Evolutionary conservation across 768 basidiomycete genomes (phyloP), one percentile per base, ranked within the genome.

Genomic region (Pleurotus sapidus): DNA sequence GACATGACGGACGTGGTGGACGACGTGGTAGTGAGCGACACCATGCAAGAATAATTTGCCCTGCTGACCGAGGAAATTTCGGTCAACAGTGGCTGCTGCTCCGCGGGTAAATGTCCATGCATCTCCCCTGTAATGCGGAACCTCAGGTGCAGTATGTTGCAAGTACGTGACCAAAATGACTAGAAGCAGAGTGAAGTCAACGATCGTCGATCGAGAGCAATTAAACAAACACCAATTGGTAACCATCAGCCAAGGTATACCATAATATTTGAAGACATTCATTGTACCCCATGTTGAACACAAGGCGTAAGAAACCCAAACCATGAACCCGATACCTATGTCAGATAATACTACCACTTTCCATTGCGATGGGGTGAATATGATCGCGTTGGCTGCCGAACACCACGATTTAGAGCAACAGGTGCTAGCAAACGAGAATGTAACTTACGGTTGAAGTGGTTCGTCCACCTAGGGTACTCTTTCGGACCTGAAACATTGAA

Each of bases 1-100:
- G 38, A 49, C 27, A 25, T 27, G 25, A 69, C 77, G 55, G 65
- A 78, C 80, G 63, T 86, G 84, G 63, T 86, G 84, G 43, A 84
- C 71, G 57, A 86, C 84, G 66, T 87, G 86, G 63, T 73, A 84
- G 63, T 86, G 84, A 3, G 83, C 81, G 14, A 86, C 82, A 61
- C 83, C 81, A 62, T 86, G 84, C n/a, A 87, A 70, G 74, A 86
- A 86, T 73, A 86, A 86, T 18, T 81, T 76, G 3, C 85, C 85
- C 66, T 82, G 80, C 83, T 82, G 84, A 9, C 84, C 84, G 12
- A 87, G 71, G 66, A 86, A 78, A 58, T 75, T 61, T 34, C 83
- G 71, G 65, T 87, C 84, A 23, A 86, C 76, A 1, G 85, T 86
- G 3, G 83, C 79, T 27, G 82, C 80, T 23, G 84, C 85, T 1